Evolutionary conservation across 2,329 filamentous ascomycete species (phyloP).

Genomic region (Cytospora piceicola): DNA sequence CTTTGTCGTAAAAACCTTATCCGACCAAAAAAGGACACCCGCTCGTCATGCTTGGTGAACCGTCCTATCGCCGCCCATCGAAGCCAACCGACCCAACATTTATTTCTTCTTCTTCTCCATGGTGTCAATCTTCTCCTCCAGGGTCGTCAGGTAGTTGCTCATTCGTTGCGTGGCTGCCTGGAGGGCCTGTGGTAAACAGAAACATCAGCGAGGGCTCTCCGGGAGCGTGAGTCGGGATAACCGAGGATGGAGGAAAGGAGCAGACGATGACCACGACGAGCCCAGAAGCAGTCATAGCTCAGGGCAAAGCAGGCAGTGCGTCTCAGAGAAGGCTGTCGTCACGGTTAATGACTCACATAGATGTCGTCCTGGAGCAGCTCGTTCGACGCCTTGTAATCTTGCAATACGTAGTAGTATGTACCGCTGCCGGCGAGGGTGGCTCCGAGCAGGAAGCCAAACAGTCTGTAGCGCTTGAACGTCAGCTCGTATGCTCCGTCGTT

Average conservation of each 20-base stretch:
- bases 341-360: slow-evolving; percentile 71
- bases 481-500: neutral
- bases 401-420: slow-evolving; percentile 90
- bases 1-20: neutral
- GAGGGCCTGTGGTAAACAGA: slow-evolving; percentile 63
- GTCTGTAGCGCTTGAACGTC: slow-evolving; percentile 52
- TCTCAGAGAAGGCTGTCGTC: slow-evolving; percentile 36
- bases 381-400: slow-evolving; percentile 93
- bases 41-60: slow-evolving; percentile 6
- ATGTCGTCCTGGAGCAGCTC: slow-evolving; percentile 94
- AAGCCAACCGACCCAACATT: neutral
- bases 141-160: slow-evolving; percentile 77
- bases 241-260: slow-evolving; percentile 9
- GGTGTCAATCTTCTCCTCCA: slow-evolving; percentile 79
- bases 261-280: neutral
- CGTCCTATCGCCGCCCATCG: neutral
- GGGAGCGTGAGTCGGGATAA: too few species aligned
- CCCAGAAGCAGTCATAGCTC: neutral
- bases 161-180: slow-evolving; percentile 86
- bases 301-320: slow-evolving; percentile 17
- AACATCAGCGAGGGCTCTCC: slow-evolving; percentile 9
- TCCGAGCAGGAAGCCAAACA: slow-evolving; percentile 91
- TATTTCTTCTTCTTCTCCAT: slow-evolving; percentile 70
- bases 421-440: slow-evolving; percentile 76
- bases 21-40: neutral